Base-by-base conservation (phyloP, 768 basidiomycete species). In the Lactarius sanguifluus region DNA sequence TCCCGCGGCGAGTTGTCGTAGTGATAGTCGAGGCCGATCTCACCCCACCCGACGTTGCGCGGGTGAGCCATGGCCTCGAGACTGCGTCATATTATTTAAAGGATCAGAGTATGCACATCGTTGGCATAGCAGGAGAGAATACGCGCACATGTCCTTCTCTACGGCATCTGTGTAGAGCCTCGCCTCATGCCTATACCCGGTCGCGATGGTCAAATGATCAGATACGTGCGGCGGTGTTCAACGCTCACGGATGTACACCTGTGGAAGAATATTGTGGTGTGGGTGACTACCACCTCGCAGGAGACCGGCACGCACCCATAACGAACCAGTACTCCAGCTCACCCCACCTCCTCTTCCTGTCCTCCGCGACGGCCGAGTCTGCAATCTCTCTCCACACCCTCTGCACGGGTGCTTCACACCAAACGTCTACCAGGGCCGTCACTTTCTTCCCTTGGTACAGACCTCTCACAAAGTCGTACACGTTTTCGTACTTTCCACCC, bases 11-110 rank as follows among this genome's bases (percentile, higher is more conserved):
- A 90, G 68, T 86, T 82, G 75, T 91, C 85, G 75, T 94, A 92
- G 74, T 93, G 90, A 71, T 91, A 93, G 68, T 94, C 92, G 15
- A 92, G 82, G 0, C 93, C 92, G 64, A 94, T 94, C 72, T 96
- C 93, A 1, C 93, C 93, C 87, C 89, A 90, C 3, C 91, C 91
- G 8, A 94, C 91, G 71, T 91, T 93, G 13, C 88, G 85, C 1
- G 91, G 89, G 71, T 94, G 92, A 0, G 79, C 55, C 85, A 92
- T 90, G 2, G 91, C 91, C 72, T 87, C 85, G 59, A 91, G 66
- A 34, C 90, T 92, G 71, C 1, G 52, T 18, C 20, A n/a, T 8
- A 50, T 25, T 2, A 32, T 20, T 36, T 20, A 45, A 67, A 55
- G 66, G 38, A 18, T 50, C 8, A 13, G 8, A 57, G 25, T 8